These are phyloP conservation scores for Achaetomiella virescens DNA, from an alignment of 495 filamentous ascomycete species.

Conservation along the genomic window DNA sequence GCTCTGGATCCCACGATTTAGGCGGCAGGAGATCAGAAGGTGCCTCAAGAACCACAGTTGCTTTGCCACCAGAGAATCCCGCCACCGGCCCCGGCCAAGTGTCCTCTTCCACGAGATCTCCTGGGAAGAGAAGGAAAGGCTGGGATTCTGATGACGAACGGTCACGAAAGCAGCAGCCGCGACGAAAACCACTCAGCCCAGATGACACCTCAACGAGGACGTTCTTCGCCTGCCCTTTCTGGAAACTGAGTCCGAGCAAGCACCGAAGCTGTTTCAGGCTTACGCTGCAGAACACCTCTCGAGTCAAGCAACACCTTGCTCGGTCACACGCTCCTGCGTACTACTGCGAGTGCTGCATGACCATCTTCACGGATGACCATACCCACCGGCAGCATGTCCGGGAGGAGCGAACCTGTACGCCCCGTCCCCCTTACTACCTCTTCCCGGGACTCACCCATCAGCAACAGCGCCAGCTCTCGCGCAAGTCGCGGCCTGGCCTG, in stretches of 20 bases:
- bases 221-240: constrained; percentile 19
- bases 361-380: constrained; percentile 8
- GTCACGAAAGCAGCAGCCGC: background rate
- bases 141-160: background rate
- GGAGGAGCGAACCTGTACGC: background rate
- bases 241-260: constrained; percentile 13
- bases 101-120: too few species aligned
- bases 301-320: constrained; percentile 20
- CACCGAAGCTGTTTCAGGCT: constrained; percentile 18
- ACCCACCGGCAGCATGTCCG: constrained; percentile 7
- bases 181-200: too few species aligned
- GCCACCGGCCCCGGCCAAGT: too few species aligned
- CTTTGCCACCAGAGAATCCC: too few species aligned
- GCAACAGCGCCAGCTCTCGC: constrained; percentile 3
- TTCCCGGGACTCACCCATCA: constrained; percentile 13
- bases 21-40: too few species aligned
- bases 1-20: too few species aligned
- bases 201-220: background rate
- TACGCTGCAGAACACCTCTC: constrained; percentile 3
- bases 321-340: constrained; percentile 14
- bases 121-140: too few species aligned
- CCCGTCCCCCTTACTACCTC: background rate
- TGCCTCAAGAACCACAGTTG: too few species aligned
- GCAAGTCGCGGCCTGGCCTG: constrained; percentile 2
- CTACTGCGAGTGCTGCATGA: constrained; percentile 19